Conservation (phyloP, 345 rosid genomes). For the Eutrema japonicum region DNA sequence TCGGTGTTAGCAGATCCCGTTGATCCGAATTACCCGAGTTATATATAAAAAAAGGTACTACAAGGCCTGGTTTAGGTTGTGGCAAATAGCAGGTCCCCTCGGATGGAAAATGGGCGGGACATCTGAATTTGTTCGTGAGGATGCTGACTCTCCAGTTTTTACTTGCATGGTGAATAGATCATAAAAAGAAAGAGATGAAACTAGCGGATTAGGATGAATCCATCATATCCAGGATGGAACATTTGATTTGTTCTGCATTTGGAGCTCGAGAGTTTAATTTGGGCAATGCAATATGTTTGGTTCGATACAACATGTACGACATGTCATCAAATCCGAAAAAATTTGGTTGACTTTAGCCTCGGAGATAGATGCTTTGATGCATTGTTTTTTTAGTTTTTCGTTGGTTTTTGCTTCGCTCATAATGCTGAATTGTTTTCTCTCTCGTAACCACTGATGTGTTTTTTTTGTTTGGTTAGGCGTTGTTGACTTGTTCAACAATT, state of each 20-base stretch:
- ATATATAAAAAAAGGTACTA: too few relatives aligned
- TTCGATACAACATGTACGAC: background rate
- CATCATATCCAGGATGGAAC: too few relatives aligned
- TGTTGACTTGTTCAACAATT: conserved; percentile 3
- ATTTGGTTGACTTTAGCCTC: background rate
- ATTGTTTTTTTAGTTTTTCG: background rate
- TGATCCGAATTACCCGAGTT: too few relatives aligned
- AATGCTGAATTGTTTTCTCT: background rate
- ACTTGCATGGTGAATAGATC: too few relatives aligned
- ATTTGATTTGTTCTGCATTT: background rate
- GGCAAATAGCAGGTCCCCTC: too few relatives aligned
- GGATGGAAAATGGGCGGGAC: too few relatives aligned
- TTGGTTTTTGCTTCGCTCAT: background rate
- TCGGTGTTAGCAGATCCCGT: too few relatives aligned
- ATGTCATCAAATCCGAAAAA: too few relatives aligned
- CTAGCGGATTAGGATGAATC: too few relatives aligned
- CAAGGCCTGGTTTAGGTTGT: too few relatives aligned
- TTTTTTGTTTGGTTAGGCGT: background rate
- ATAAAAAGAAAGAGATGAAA: background rate
- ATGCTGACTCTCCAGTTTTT: background rate
- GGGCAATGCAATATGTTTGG: background rate
- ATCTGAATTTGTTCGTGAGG: background rate
- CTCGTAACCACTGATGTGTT: background rate
- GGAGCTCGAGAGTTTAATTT: background rate
- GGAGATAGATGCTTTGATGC: background rate